These are phyloP conservation scores for Exutisphaerella laricina DNA, from an alignment of 2,329 filamentous ascomycete species.

Conservation along the genomic window DNA sequence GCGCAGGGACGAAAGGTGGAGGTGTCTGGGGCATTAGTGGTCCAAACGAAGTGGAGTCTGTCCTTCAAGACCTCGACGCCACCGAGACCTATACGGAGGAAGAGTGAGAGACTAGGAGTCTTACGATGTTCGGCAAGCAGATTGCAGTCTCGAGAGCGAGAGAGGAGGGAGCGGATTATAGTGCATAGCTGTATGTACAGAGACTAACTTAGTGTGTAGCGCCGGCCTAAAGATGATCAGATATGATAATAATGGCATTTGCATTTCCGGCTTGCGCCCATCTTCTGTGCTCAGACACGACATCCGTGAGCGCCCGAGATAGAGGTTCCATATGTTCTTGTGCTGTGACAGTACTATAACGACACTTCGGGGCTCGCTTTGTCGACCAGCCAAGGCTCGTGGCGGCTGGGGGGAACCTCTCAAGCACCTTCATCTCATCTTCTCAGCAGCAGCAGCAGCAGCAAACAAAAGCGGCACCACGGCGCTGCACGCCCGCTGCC, in stretches of 20 bases:
- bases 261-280: not conserved
- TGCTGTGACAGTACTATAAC: too few species aligned
- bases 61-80: conserved; percentile 42
- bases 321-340: not conserved
- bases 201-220: not conserved
- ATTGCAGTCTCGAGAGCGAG: too few species aligned
- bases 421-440: too few species aligned
- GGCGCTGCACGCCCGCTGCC: too few species aligned
- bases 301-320: conserved; percentile 7
- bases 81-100: conserved; percentile 41
- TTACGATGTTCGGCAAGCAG: not conserved
- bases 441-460: too few species aligned
- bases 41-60: conserved; percentile 53
- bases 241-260: conserved; percentile 5
- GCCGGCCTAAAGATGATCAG: conserved; percentile 5
- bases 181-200: conserved; percentile 1
- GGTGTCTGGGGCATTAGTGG: conserved; percentile 90
- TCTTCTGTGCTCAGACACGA: too few species aligned
- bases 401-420: too few species aligned
- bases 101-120: conserved; percentile 8
- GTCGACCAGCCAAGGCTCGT: too few species aligned
- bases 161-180: not conserved
- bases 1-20: conserved; percentile 69
- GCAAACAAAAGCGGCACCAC: too few species aligned
- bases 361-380: too few species aligned